These are phyloP conservation scores for Pichia sp. DNA, from an alignment of 1,139 yeast genomes.

Conservation along the genomic window DNA sequence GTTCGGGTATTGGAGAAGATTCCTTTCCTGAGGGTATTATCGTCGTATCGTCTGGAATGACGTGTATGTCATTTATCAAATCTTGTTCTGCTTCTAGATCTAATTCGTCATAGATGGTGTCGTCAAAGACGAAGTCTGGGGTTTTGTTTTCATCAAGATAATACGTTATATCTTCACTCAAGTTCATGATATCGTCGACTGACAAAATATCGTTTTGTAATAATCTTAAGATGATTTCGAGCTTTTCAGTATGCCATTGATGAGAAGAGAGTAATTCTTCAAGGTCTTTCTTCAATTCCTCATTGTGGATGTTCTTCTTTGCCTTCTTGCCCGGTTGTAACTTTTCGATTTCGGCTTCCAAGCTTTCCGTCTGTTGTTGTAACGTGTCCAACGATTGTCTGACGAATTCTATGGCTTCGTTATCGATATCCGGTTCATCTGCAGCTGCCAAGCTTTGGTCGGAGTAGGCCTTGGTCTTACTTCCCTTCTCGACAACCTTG, in stretches of 20 bases:
- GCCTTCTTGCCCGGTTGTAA: slow-evolving; percentile 41
- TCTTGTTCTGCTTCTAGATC: slow-evolving; percentile 58
- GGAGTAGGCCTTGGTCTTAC: slow-evolving; percentile 74
- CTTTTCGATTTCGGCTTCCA: slow-evolving; percentile 61
- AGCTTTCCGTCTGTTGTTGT: slow-evolving; percentile 58
- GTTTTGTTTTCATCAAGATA: slow-evolving; percentile 72
- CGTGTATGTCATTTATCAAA: slow-evolving; percentile 45
- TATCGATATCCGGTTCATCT: slow-evolving; percentile 49
- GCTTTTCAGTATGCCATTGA: slow-evolving; percentile 60
- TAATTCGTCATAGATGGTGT: slow-evolving; percentile 68
- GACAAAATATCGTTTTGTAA: slow-evolving; percentile 64
- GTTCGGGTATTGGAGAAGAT: slow-evolving; percentile 9
- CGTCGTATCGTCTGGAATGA: slow-evolving; percentile 29
- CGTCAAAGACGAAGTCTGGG: slow-evolving; percentile 73
- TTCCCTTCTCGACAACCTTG: slow-evolving; percentile 72
- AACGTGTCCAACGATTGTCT: slow-evolving; percentile 61
- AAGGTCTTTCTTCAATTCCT: slow-evolving; percentile 52
- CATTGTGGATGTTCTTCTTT: slow-evolving; percentile 52
- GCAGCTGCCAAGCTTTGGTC: slow-evolving; percentile 45
- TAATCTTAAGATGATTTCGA: slow-evolving; percentile 61
- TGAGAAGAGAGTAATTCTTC: slow-evolving; percentile 41
- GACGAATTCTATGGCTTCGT: slow-evolving; percentile 60
- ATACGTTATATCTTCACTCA: slow-evolving; percentile 70
- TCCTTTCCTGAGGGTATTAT: background rate
- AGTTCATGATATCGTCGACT: slow-evolving; percentile 57